Evolutionary conservation across 805 yeast genomes (phyloP), one percentile per base, ranked within the genome.

Genomic region (Metschnikowia santaceciliae): DNA sequence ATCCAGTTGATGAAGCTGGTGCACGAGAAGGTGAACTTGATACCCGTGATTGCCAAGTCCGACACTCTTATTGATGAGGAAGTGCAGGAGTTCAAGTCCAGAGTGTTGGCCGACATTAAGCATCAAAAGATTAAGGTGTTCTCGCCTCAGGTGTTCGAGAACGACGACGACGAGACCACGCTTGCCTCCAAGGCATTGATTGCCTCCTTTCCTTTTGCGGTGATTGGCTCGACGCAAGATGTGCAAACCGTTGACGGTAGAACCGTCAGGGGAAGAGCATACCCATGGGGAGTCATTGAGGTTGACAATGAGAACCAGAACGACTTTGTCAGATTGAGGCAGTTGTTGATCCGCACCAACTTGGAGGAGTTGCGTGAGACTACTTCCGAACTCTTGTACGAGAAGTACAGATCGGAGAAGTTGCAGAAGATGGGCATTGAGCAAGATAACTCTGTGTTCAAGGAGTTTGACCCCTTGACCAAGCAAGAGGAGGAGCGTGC

Each of bases 251-350:
- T 78, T 40, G 94, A 88, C 64, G 97, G 97, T 39, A 80, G 88
- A 67, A 58, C 67, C 41, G 95, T 91, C 42, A 83, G 97, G 69
- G 97, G 96, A 59, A 87, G 99, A 72, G 75, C 81, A 55, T 92
- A 92, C 68, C 97, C 98, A 54, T 94, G 99, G 99, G 98, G 98
- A 59, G 78, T 87, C 20, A 87, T 94, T 62, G 97, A 94, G 72
- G 91, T 94, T 60, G 97, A 90, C 68, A 92, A 94, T 68, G 94
- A 89, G 72, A 83, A 83, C 51, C 97, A 94, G 68, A 87, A 90
- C 68, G 99, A 92, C 71, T 94, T 92, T 68, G 83, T 87, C 58
- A 84, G 83, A 69, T 80, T 92, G 68, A 86, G 97, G 61, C 95
- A 90, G 68, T 78, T 94, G 67, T 79, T 92, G 66, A 79, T 94